Conservation (phyloP, 2,329 filamentous ascomycete genomes). For the Scytalidium lignicola region DNA sequence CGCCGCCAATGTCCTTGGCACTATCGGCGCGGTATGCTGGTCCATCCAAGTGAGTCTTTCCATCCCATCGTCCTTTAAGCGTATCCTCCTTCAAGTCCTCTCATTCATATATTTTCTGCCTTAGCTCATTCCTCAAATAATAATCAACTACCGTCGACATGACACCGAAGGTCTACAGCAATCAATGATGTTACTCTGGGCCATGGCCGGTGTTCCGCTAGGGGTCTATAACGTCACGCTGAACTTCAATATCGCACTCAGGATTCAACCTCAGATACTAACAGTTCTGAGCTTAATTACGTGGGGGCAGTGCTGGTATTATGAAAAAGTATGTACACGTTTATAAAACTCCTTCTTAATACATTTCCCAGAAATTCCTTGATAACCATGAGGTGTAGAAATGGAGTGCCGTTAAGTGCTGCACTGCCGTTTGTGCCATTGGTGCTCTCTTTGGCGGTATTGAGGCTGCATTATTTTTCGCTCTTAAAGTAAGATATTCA, state of each 20-base stretch:
- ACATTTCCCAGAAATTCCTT: slow-evolving; percentile 8
- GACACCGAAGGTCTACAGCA: slow-evolving; percentile 60
- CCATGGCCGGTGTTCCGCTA: slow-evolving; percentile 61
- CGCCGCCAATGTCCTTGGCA: slow-evolving; percentile 55
- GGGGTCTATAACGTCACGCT: slow-evolving; percentile 37
- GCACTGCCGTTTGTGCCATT: slow-evolving; percentile 44
- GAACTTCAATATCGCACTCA: slow-evolving; percentile 27
- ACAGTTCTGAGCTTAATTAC: slow-evolving; percentile 29
- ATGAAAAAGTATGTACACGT: slow-evolving; percentile 37
- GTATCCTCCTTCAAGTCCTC: background rate
- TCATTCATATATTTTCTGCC: background rate
- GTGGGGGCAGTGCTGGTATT: slow-evolving; percentile 28
- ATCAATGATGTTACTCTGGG: slow-evolving; percentile 70
- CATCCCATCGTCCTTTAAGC: background rate
- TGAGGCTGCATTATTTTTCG: slow-evolving; percentile 55
- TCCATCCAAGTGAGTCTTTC: slow-evolving; percentile 48
- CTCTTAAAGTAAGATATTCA: slow-evolving; percentile 29
- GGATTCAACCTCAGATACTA: slow-evolving; percentile 29
- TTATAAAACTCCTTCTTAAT: too few species aligned
- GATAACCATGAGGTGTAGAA: slow-evolving; percentile 30
- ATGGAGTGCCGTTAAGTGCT: slow-evolving; percentile 46
- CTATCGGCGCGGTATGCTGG: slow-evolving; percentile 60
- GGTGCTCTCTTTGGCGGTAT: slow-evolving; percentile 53
- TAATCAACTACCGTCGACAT: slow-evolving; percentile 62
- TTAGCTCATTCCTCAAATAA: slow-evolving; percentile 65